phyloP scores from a whole-genome alignment of 148 eudicot genomes.

The Heliosperma pusillum region DNA sequence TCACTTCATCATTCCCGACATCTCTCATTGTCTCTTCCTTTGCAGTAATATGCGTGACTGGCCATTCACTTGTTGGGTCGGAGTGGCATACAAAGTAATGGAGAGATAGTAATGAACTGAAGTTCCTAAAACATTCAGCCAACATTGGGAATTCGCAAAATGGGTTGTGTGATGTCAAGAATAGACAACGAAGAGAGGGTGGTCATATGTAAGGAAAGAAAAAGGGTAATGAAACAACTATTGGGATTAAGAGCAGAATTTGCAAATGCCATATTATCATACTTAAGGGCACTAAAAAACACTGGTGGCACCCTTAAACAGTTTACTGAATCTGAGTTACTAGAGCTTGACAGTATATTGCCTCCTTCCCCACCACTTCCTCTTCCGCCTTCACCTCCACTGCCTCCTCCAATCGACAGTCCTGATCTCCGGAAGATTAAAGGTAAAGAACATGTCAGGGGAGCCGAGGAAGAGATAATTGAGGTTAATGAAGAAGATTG shows the following conservation, averaged over 20 bases:
- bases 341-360: slow-evolving; percentile 48
- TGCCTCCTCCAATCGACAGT: slow-evolving; percentile 60
- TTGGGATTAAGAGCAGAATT: slow-evolving; percentile 57
- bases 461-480: slow-evolving; percentile 44
- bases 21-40: not conserved
- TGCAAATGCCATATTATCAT: slow-evolving; percentile 58
- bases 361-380: slow-evolving; percentile 68
- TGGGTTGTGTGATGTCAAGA: slow-evolving; percentile 72
- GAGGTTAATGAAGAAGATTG: slow-evolving; percentile 39
- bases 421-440: slow-evolving; percentile 46
- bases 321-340: slow-evolving; percentile 64
- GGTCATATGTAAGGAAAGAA: slow-evolving; percentile 63
- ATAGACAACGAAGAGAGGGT: slow-evolving; percentile 71
- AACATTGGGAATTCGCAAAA: slow-evolving; percentile 13
- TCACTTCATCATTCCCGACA: not conserved
- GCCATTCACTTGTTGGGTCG: not conserved
- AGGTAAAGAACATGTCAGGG: slow-evolving; percentile 16
- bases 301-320: slow-evolving; percentile 77
- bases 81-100: not conserved
- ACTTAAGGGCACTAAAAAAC: slow-evolving; percentile 66
- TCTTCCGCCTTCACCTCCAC: slow-evolving; percentile 78
- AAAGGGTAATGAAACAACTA: slow-evolving; percentile 56
- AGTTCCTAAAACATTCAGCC: not conserved
- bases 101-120: not conserved
- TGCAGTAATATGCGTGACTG: not conserved